phyloP scores from a whole-genome alignment of 2,329 filamentous ascomycete species.

The Mycosphaerella sp. region DNA sequence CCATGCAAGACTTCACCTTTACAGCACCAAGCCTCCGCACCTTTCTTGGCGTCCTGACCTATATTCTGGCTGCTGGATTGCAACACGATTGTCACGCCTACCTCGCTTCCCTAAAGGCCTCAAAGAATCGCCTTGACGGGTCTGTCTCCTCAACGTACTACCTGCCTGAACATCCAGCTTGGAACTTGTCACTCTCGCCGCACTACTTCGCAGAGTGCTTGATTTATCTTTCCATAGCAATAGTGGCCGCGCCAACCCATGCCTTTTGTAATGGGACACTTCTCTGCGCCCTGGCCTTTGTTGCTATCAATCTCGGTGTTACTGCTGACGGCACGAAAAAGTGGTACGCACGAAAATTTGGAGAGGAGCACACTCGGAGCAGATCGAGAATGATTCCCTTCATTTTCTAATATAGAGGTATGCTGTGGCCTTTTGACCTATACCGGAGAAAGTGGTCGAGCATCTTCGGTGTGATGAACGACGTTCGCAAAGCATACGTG shows the following conservation, averaged over 20 bases:
- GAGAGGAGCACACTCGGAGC: conserved; percentile 53
- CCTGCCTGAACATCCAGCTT: conserved; percentile 66
- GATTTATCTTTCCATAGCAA: conserved; percentile 72
- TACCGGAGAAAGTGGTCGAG: neutral
- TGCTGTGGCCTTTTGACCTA: neutral
- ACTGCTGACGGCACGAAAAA: conserved; percentile 70
- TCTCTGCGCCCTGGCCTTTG: conserved; percentile 63
- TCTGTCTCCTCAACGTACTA: conserved; percentile 59
- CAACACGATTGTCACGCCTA: conserved; percentile 60
- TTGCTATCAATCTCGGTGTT: conserved; percentile 70
- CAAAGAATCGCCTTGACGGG: neutral
- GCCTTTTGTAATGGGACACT: conserved; percentile 66
- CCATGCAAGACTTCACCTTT: conserved; percentile 36
- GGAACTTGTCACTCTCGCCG: conserved; percentile 68
- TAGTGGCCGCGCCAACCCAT: conserved; percentile 65
- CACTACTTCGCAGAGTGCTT: conserved; percentile 88
- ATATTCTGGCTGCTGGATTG: conserved; percentile 61
- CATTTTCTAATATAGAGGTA: conserved; percentile 34
- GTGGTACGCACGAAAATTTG: conserved; percentile 77
- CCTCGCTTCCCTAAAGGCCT: conserved; percentile 37
- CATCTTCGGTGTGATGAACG: conserved; percentile 36
- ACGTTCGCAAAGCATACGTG: conserved; percentile 34
- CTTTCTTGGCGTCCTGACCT: conserved; percentile 54
- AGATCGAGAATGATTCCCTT: conserved; percentile 74
- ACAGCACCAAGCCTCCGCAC: conserved; percentile 46